Conservation (phyloP, 1,284 basidiomycete species). For the Leccinum subfulvum region DNA sequence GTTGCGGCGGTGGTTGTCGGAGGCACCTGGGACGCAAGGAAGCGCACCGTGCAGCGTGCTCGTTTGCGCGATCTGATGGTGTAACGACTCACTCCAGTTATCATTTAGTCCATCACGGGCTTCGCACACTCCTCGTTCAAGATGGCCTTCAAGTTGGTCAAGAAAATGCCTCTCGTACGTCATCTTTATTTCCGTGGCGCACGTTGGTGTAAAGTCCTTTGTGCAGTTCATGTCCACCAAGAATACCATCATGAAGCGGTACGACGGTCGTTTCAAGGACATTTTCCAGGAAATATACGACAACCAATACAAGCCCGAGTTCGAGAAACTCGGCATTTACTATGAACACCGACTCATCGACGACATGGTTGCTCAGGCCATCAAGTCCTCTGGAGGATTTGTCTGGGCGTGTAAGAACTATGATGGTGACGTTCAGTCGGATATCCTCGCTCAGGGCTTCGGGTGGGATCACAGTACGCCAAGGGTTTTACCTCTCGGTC, state of each 20-base stretch:
- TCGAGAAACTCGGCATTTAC: constrained; percentile 84
- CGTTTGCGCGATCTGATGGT: background rate
- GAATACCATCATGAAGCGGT: constrained; percentile 95
- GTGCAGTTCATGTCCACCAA: constrained; percentile 94
- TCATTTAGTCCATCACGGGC: constrained; percentile 77
- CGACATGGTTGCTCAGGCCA: constrained; percentile 96
- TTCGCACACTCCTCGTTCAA: constrained; percentile 98
- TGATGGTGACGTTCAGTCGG: constrained; percentile 92
- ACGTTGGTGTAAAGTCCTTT: background rate
- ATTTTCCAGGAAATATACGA: constrained; percentile 97
- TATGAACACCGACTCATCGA: constrained; percentile 95
- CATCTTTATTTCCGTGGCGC: constrained; percentile 6
- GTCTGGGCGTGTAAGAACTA: constrained; percentile 99
- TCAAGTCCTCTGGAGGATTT: constrained; percentile 96
- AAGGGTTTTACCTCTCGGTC: constrained; percentile 75
- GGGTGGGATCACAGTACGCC: constrained; percentile 77
- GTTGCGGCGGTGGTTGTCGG: too few relatives aligned
- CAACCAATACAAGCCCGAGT: constrained; percentile 77
- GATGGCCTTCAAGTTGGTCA: constrained; percentile 94
- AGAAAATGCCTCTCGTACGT: constrained; percentile 86
- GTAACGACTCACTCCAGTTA: constrained; percentile 8
- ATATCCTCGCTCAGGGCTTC: constrained; percentile 93
- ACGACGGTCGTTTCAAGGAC: constrained; percentile 98
- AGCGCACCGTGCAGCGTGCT: too few relatives aligned
- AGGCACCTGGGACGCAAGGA: too few relatives aligned